Evolutionary conservation across 2,329 filamentous ascomycete genomes (phyloP), one percentile per base, ranked within the genome.

Genomic region (Pyrenophora tritici-repentis): DNA sequence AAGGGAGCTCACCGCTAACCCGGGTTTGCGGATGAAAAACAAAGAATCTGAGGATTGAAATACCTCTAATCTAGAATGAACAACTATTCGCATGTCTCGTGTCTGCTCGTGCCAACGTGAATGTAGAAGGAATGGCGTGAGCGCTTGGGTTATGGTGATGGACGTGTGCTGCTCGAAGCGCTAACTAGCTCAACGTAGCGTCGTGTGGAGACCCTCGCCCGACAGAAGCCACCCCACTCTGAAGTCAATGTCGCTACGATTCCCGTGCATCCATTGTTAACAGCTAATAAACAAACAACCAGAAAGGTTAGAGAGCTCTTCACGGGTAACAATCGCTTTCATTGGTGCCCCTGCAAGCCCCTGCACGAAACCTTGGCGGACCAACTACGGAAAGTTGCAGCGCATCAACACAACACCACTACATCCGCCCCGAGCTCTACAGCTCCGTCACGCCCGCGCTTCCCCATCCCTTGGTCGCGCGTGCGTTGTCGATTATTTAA

Each of bases 31-130:
- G 29, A 33, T 49, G 38, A 52, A 45, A 53, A 36, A 33, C 18
- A 32, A 47, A 16, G 49, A 53, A 55, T 55, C 36, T 53, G 52
- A 53, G 46, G 42, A 50, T 56, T 49, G 48, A 58, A 41, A 56
- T 55, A 57, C 49, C 48, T 59, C 50, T 50, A 56, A 59, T 58
- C 47, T 58, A 63, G 56, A 65, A 58, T 62, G 61, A 62, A 44
- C 57, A 61, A 49, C 48, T 51, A 62, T 56, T 62, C 49, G 51
- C 44, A 50, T 55, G 44, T 40, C 35, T 37, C 16, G 20, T 34
- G 13, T 31, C 17, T 38, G n/a, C 29, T 18, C 16, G 20, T 35
- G 17, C 20, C 14, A n/a, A 8, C 7, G 32, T 46, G 39, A 40
- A 37, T 38, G 33, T 24, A 26, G 16, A n/a, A 35, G 17, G 37